A percentile compares a stretch with the other conserved stretches of the same genome.
phyloP scores from a whole-genome alignment of 495 filamentous ascomycete species.

The Trichoderma orchidacearum region DNA sequence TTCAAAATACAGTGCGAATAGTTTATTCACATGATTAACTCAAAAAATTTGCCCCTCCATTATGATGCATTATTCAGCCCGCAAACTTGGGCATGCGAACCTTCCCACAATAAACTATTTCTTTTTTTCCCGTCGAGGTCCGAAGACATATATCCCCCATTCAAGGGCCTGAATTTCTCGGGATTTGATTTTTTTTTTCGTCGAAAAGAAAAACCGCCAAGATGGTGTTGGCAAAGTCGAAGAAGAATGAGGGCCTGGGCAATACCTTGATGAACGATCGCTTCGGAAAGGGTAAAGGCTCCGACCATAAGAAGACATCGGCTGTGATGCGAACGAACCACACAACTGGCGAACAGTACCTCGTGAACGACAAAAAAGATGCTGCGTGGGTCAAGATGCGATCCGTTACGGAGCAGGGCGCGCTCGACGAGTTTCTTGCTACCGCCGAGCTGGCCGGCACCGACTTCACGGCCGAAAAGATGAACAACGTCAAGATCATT shows the following conservation, averaged over 20 bases:
- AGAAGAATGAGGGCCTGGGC: slow-evolving; percentile 86
- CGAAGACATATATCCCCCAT: not conserved
- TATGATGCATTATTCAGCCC: slow-evolving; percentile 18
- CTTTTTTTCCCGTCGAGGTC: not conserved
- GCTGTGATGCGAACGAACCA: slow-evolving; percentile 48
- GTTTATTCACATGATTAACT: not conserved
- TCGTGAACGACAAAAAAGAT: slow-evolving; percentile 61
- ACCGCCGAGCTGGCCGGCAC: slow-evolving; percentile 94
- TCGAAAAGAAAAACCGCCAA: slow-evolving; percentile 4
- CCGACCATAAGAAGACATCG: slow-evolving; percentile 47
- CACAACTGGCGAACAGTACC: slow-evolving; percentile 49
- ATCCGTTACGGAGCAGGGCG: slow-evolving; percentile 92
- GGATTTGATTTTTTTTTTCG: not conserved
- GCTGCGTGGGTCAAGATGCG: slow-evolving; percentile 92
- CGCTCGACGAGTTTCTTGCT: slow-evolving; percentile 60
- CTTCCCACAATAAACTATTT: not conserved
- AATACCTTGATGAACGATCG: slow-evolving; percentile 77
- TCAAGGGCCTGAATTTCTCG: not conserved
- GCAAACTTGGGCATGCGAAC: not conserved
- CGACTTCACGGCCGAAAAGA: slow-evolving; percentile 97
- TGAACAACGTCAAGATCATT: slow-evolving; percentile 97
- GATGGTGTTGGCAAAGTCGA: slow-evolving; percentile 94
- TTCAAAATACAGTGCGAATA: slow-evolving; percentile 1
- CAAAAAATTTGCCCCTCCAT: slow-evolving; percentile 26
- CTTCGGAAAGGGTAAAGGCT: slow-evolving; percentile 76